Evolutionary conservation across 345 rosid genomes (phyloP), one percentile per base, ranked within the genome.

Genomic region (Boechera stricta): DNA sequence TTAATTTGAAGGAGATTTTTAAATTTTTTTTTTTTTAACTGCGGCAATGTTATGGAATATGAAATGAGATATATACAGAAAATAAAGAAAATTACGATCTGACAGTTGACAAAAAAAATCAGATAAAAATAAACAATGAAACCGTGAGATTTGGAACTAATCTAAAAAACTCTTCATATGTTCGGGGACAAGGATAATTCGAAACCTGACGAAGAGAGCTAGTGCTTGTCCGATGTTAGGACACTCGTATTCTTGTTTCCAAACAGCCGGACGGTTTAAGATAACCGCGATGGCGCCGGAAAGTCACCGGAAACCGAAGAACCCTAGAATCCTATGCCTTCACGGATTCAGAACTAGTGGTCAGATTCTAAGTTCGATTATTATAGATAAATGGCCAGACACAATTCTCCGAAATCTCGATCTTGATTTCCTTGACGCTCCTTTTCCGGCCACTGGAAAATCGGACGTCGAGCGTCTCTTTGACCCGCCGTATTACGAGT

Each of bases 321-420:
- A 68, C 47, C 83, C 82, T 54, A 77, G 72, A 76, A 36, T 83
- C 35, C 21, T 81, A 4, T 85, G 86, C 54, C 79, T 85, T 57
- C 88, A 81, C 33, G 88, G 85, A 16, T 85, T 81, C 80, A 81
- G 86, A 56, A 85, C 82, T 0, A 85, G 88, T 42, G 83, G 72
- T 38, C 71, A 24, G 45, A 85, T 85, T 52, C 81, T 83, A 24
- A 59, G 54, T 21, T 29, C 52, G 29, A 35, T 67, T 55, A 29
- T 67, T 44, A 31, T 64, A 3, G 2, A 35, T 5, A 71, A 63
- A 60, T 83, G 86, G 82, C 83, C 83, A 0, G 80, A 71, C 15
- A 29, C 74, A 10, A 1, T 81, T 18, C 79, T 77, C 44, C 44
- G 63, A 58, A 26, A 77, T 67, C 79, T 85, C 42, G 86, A 85